Percentiles rank a stretch among this genome's conserved stretches.
Evolutionary conservation across 2,329 filamentous ascomycete species (phyloP).

Genomic region (Colletotrichum sp.): DNA sequence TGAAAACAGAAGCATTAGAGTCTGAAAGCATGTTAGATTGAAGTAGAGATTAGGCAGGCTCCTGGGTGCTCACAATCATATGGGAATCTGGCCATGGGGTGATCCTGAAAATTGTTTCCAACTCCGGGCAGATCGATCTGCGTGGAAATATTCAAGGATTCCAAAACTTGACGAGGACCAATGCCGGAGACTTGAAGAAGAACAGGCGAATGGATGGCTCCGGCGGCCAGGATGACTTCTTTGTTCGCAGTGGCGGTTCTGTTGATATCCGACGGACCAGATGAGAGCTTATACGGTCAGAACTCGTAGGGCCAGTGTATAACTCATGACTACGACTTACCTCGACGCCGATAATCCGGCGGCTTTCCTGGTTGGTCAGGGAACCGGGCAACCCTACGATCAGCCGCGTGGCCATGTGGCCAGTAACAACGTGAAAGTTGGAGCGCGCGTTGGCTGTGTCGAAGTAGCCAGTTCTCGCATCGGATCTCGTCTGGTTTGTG

Average conservation of each 20-base stretch:
- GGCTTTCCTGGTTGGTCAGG: neutral
- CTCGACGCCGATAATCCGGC: constrained; percentile 39
- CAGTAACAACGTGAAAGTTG: constrained; percentile 43
- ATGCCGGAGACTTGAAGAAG: constrained; percentile 48
- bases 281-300: neutral
- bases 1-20: constrained; percentile 7
- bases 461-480: constrained; percentile 45
- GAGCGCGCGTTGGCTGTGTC: constrained; percentile 37
- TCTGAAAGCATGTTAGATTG: neutral
- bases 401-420: constrained; percentile 42
- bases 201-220: constrained; percentile 44
- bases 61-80: constrained; percentile 22
- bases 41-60: neutral
- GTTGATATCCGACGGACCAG: neutral
- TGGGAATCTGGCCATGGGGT: constrained; percentile 26
- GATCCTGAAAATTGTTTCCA: constrained; percentile 35
- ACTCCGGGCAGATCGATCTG: constrained; percentile 35
- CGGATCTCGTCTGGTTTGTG: constrained; percentile 42
- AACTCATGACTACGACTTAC: constrained; percentile 25
- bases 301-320: neutral
- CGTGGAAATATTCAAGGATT: constrained; percentile 29
- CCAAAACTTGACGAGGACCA: constrained; percentile 31
- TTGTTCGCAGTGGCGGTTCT: constrained; percentile 23
- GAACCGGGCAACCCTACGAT: constrained; percentile 26
- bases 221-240: constrained; percentile 48